phyloP scores from a whole-genome alignment of 208 protist species.

The Lotmaria passim region DNA sequence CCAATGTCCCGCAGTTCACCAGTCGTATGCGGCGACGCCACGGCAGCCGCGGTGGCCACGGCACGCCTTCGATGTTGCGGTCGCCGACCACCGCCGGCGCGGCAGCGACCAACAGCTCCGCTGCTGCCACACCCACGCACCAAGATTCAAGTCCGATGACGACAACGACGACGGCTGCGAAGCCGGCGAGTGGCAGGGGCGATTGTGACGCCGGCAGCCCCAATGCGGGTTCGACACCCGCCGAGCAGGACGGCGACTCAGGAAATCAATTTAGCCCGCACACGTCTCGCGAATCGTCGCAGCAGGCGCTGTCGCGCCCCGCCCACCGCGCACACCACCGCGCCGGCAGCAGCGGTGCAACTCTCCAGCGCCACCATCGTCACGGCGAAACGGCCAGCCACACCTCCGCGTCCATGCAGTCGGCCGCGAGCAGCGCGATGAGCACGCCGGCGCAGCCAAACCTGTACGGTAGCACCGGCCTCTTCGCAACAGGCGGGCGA shows the following conservation, averaged over 20 bases:
- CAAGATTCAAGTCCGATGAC: background rate
- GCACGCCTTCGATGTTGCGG: too few relatives aligned
- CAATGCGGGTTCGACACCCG: background rate
- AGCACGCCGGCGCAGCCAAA: conserved; percentile 3
- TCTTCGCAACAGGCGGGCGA: conserved; percentile 5
- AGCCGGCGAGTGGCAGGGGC: too few relatives aligned
- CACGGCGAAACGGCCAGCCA: background rate
- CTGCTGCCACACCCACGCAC: too few relatives aligned
- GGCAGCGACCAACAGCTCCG: background rate
- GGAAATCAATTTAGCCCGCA: background rate
- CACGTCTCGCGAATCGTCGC: background rate
- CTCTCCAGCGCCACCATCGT: background rate
- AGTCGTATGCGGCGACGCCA: background rate
- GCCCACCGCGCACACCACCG: background rate
- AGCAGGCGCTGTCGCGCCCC: background rate
- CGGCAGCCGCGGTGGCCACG: background rate
- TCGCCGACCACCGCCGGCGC: background rate
- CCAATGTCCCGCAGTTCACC: conserved; percentile 17
- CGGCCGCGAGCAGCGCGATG: conserved; percentile 1
- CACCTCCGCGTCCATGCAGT: background rate
- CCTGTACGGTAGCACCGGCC: conserved; percentile 10
- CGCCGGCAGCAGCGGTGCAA: background rate
- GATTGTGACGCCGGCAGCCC: background rate
- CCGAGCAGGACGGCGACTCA: background rate
- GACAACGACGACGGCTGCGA: too few relatives aligned